Evolutionary conservation across 2,329 filamentous ascomycete species (phyloP).

Genomic region (Diaporthe sp.): DNA sequence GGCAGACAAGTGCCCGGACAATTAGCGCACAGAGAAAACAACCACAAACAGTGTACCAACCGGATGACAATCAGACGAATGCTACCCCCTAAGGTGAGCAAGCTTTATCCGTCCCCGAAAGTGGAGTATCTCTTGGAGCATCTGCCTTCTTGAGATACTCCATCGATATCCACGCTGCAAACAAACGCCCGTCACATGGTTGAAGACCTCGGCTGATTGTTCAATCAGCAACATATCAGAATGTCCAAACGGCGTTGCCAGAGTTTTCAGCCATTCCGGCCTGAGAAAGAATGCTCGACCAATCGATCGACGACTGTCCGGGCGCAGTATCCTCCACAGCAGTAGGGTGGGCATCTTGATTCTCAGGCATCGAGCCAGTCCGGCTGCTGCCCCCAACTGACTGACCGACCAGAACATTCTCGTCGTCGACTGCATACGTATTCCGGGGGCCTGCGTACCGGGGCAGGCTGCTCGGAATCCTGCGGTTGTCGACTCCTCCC

Average conservation of each 20-base stretch:
- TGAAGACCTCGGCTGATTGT: background rate
- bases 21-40: background rate
- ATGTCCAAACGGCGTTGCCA: background rate
- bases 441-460: background rate
- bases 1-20: background rate
- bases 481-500: background rate
- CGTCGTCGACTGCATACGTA: background rate
- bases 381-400: background rate
- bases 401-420: background rate
- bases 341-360: background rate
- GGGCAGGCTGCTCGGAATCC: background rate
- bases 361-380: background rate
- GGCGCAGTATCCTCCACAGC: too few relatives aligned
- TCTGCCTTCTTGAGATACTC: background rate
- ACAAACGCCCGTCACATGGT: background rate
- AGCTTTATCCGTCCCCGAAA: background rate
- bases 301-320: background rate
- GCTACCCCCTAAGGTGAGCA: background rate
- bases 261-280: background rate
- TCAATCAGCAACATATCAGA: background rate
- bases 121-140: background rate
- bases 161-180: too few relatives aligned
- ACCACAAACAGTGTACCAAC: background rate
- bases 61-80: constrained; percentile 19
- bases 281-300: background rate